Evolutionary conservation across 192 early-diverging fungal genomes (phyloP).

Genomic region (Neocallimastix lanati): DNA sequence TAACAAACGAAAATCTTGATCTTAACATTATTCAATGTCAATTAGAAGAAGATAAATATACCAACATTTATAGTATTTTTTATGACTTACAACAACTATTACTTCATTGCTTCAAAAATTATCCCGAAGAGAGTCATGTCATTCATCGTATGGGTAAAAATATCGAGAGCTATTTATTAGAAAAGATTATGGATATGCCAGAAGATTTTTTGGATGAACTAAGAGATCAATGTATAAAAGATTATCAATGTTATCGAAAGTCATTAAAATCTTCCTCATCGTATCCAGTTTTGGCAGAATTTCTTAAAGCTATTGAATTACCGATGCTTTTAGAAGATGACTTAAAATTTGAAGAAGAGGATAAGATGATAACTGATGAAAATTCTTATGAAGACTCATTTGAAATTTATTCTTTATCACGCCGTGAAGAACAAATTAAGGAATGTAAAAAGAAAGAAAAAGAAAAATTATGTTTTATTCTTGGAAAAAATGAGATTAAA

Average conservation of each 20-base stretch:
- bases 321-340: background rate
- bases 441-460: background rate
- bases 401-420: too few species aligned
- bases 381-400: background rate
- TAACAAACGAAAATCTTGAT: background rate
- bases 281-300: background rate
- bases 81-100: background rate
- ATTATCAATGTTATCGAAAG: background rate
- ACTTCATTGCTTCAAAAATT: background rate
- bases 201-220: background rate
- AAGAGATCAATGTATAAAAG: background rate
- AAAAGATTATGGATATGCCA: background rate
- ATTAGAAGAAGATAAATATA: background rate
- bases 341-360: background rate
- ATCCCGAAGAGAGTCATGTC: background rate
- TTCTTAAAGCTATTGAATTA: background rate
- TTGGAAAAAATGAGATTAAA: background rate
- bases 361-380: background rate
- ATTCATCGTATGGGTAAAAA: background rate
- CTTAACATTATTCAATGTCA: background rate
- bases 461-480: background rate
- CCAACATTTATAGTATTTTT: background rate
- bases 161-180: background rate
- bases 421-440: background rate
- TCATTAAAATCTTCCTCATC: background rate